Base-by-base conservation (phyloP, 768 basidiomycete species). In the Mycena albidolilacea region DNA sequence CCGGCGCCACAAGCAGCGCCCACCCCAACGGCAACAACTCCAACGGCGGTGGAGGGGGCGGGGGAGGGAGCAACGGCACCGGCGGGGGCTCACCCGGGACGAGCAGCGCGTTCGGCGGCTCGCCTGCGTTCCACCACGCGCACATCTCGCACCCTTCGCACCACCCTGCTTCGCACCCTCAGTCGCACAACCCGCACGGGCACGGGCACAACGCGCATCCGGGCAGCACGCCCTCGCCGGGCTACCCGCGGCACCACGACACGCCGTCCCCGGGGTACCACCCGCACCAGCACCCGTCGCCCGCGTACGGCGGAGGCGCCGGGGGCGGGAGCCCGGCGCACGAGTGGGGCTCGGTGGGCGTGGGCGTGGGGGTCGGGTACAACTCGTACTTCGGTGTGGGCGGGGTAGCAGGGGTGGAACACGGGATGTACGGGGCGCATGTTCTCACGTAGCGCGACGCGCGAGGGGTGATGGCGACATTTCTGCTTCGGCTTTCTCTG, bases 381-480 rank as follows among this genome's bases (percentile, higher is more conserved):
- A 92, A 91, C 67, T 85, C 92, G 7, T 93, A 93, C 81, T 93
- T 93, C 78, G 89, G 30, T 4, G 30, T 30, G 30, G 30, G 30
- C 30, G 30, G 30, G 30, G 30, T 30, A 3, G 30, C 2, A 3
- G 30, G 30, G 30, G 30, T 30, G 30, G 30, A 86, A 76, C 89
- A 90, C 64, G 50, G 52, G 23, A 55, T 62, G 9, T 57, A 57
- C 46, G 69, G 62, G 7, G 8, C 35, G 68, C 88, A 89, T 77
- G 81, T 80, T 78, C 87, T 91, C 75, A 91, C 90, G 80, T 85
- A 83, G 76, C 88, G 87, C 30, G 30, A 30, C 30, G 30, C 30
- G 30, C 30, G 30, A 30, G 2, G 30, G 30, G 30, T 3, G 30
- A 3, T 3, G 30, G 30, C 30, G 30, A 30, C 30, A 30, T 30